Percentiles rank a stretch among this genome's conserved stretches.
Evolutionary conservation across 306 rosid species (phyloP).

Genomic region (Spatholobus suberectus): DNA sequence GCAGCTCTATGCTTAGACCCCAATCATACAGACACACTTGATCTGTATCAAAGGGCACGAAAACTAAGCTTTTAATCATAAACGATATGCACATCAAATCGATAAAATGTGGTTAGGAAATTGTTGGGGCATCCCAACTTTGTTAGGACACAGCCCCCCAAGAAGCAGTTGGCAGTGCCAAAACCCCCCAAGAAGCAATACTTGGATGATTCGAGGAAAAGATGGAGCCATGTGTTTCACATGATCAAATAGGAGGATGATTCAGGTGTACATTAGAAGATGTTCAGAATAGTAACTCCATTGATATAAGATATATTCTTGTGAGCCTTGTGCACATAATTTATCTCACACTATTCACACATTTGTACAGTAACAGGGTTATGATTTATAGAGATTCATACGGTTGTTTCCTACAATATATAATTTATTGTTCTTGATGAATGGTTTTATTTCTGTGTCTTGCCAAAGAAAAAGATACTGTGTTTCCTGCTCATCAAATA

Average conservation of each 20-base stretch:
- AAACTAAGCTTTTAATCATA: slow-evolving; percentile 38
- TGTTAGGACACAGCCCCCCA: neutral
- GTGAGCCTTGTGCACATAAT: slow-evolving; percentile 32
- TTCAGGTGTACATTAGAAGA: slow-evolving; percentile 18
- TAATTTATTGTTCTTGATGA: neutral
- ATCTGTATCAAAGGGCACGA: slow-evolving; percentile 63
- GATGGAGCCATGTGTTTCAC: slow-evolving; percentile 14
- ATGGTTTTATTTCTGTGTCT: neutral
- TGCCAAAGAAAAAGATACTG: neutral
- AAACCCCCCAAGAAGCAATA: slow-evolving; percentile 13
- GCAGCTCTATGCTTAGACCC: slow-evolving; percentile 86
- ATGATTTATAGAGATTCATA: slow-evolving; percentile 23
- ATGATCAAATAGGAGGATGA: slow-evolving; percentile 32
- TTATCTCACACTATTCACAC: slow-evolving; percentile 34
- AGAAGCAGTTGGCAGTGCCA: neutral
- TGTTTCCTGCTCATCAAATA: neutral
- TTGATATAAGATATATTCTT: slow-evolving; percentile 33
- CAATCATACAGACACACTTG: slow-evolving; percentile 65
- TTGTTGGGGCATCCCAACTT: slow-evolving; percentile 5
- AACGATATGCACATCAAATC: neutral
- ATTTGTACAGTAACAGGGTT: slow-evolving; percentile 53
- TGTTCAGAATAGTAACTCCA: slow-evolving; percentile 18
- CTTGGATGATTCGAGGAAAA: slow-evolving; percentile 17
- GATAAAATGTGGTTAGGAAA: slow-evolving; percentile 20
- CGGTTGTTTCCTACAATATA: neutral